Base-by-base conservation (phyloP, 108 stramenopile species). In the Seminavis robusta region DNA sequence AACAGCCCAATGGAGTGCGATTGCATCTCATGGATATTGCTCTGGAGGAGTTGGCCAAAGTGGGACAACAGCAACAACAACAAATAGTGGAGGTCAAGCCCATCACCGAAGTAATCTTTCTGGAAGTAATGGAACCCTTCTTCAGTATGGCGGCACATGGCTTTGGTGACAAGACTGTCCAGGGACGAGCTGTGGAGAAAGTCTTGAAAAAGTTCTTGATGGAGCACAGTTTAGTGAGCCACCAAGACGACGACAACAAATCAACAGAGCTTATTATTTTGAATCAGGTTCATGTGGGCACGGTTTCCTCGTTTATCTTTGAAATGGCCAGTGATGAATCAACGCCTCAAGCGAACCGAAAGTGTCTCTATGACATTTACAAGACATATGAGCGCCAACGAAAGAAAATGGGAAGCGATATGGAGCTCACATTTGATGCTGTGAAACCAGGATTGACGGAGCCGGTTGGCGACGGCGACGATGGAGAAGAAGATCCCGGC, bases 1-100 rank as follows among this genome's bases (percentile, higher is more conserved):
- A 88, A 56, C 67, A 61, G n/a, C 80, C 74, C 9, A 94, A 96
- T 59, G 95, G 95, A 30, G 33, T 94, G 19, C 74, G 95, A 24
- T 88, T 73, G 61, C 95, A 96, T 63, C 46, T 96, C 30, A 85
- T 92, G 46, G 95, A 96, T 56, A 65, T 96, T 47, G 64, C 64
- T 26, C 47, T 96, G 30, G 83, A 80, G 11, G 95, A 96, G 65
- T 66, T 96, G 20, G 87, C 83, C 8, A 75, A 79, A 33, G 86
- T 72, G 16, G 86, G 78, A 44, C 67, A 69, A 24, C 55, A 70
- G 43, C 86, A 83, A 38, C 61, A 68, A 13, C n/a, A n/a, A n/a
- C n/a, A n/a, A n/a, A n/a, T n/a, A n/a, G n/a, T n/a, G n/a, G n/a
- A n/a, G n/a, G n/a, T n/a, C n/a, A 63, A 79, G 48, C 78, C 79